These are phyloP conservation scores for Bryoglossum gracile DNA, from an alignment of 495 filamentous ascomycete species.

Conservation along the genomic window DNA sequence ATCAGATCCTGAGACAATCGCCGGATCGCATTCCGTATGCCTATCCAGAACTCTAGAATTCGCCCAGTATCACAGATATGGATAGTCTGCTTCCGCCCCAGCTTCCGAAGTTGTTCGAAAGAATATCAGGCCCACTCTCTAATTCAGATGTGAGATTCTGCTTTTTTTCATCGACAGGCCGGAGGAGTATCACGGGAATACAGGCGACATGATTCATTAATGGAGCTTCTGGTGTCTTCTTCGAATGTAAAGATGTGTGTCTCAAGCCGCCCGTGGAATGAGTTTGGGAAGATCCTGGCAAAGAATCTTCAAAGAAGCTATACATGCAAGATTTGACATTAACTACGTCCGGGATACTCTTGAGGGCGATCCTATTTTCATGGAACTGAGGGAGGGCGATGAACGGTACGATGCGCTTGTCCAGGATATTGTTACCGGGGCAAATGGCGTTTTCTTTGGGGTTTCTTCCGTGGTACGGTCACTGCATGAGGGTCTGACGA, in stretches of 20 bases:
- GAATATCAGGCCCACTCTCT: slow-evolving; percentile 15
- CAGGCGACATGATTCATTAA: slow-evolving; percentile 11
- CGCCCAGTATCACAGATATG: background rate
- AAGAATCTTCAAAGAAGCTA: slow-evolving; percentile 10
- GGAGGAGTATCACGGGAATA: slow-evolving; percentile 28
- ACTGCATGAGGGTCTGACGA: slow-evolving; percentile 11
- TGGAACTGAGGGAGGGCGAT: background rate
- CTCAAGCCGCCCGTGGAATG: slow-evolving; percentile 42
- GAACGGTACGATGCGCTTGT: background rate
- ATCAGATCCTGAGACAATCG: slow-evolving; percentile 27
- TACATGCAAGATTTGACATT: slow-evolving; percentile 19
- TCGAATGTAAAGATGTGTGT: slow-evolving; percentile 39
- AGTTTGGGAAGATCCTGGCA: slow-evolving; percentile 26
- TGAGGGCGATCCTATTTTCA: background rate
- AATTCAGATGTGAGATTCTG: slow-evolving; percentile 25
- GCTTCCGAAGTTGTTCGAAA: background rate
- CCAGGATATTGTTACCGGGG: slow-evolving; percentile 4
- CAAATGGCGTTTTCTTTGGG: slow-evolving; percentile 22
- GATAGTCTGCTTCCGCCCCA: background rate
- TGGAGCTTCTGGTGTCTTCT: slow-evolving; percentile 10
- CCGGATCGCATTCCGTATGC: background rate
- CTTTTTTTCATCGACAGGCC: slow-evolving; percentile 40
- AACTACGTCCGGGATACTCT: slow-evolving; percentile 8
- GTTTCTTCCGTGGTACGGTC: slow-evolving; percentile 17
- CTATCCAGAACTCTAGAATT: background rate